Conservation (phyloP, 768 basidiomycete species). For the Tulasnella sp. region DNA sequence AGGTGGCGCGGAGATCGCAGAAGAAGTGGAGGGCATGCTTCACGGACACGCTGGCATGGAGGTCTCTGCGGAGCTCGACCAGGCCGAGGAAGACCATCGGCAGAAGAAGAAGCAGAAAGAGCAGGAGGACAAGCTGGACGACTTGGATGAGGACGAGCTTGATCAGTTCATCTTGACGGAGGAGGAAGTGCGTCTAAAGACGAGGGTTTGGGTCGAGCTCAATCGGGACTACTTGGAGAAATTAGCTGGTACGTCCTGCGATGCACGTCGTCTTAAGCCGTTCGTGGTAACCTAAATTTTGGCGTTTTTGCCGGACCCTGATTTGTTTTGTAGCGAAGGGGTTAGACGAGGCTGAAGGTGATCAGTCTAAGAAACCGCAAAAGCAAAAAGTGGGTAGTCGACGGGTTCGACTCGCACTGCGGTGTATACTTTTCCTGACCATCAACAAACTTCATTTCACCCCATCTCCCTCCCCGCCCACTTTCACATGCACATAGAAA, state of each 20-base stretch:
- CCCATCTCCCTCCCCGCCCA: background rate
- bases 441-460: slow-evolving; percentile 29
- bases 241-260: slow-evolving; percentile 66
- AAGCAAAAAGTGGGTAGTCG: slow-evolving; percentile 41
- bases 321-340: slow-evolving; percentile 62
- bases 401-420: slow-evolving; percentile 56
- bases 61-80: slow-evolving; percentile 23
- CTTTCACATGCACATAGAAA: slow-evolving; percentile 52
- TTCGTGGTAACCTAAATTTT: background rate
- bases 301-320: background rate
- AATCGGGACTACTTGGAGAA: slow-evolving; percentile 90
- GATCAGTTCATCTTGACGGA: slow-evolving; percentile 73
- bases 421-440: slow-evolving; percentile 19
- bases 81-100: slow-evolving; percentile 12
- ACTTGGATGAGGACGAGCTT: slow-evolving; percentile 87
- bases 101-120: slow-evolving; percentile 37
- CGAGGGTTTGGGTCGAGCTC: slow-evolving; percentile 91
- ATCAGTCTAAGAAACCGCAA: slow-evolving; percentile 57
- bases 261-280: background rate
- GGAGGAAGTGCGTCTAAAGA: slow-evolving; percentile 82
- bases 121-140: slow-evolving; percentile 33
- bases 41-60: slow-evolving; percentile 9
- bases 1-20: slow-evolving; percentile 37
- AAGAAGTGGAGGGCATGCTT: slow-evolving; percentile 22
- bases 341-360: slow-evolving; percentile 50